Conservation (phyloP, 257 asterid genomes). For the Hygrophila difformis region DNA sequence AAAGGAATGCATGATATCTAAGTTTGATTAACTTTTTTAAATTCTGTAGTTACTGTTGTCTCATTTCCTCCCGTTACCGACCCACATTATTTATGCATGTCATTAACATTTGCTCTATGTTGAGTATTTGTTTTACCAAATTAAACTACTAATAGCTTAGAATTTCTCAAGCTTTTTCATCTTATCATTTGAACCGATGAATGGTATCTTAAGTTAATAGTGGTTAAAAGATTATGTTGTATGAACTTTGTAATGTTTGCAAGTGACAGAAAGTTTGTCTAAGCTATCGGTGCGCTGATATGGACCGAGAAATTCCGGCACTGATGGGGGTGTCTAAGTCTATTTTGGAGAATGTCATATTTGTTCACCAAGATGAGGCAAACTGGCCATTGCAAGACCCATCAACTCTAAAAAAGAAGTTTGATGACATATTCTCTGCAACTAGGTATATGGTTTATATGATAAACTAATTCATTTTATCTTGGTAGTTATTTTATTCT, state of each 20-base stretch:
- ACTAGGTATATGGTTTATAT: slow-evolving; percentile 52
- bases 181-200: too few relatives aligned
- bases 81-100: too few relatives aligned
- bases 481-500: not conserved
- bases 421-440: slow-evolving; percentile 95
- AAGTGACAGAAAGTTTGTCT: slow-evolving; percentile 87
- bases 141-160: too few relatives aligned
- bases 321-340: slow-evolving; percentile 99
- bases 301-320: slow-evolving; percentile 99
- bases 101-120: too few relatives aligned
- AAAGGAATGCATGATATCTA: too few relatives aligned
- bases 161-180: too few relatives aligned
- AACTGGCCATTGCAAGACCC: slow-evolving; percentile 99
- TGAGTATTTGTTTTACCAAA: too few relatives aligned
- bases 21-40: too few relatives aligned
- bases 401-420: slow-evolving; percentile 82
- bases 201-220: slow-evolving; percentile 1
- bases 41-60: too few relatives aligned
- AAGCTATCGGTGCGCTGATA: slow-evolving; percentile 98
- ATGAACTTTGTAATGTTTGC: slow-evolving; percentile 21
- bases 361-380: slow-evolving; percentile 99
- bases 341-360: slow-evolving; percentile 88
- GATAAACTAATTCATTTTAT: too few relatives aligned
- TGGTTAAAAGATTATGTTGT: slow-evolving; percentile 15
- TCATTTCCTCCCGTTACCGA: too few relatives aligned